Evolutionary conservation across 371 early-diverging fungal genomes (phyloP).

Genomic region (Syncephalastrum contaminatum): DNA sequence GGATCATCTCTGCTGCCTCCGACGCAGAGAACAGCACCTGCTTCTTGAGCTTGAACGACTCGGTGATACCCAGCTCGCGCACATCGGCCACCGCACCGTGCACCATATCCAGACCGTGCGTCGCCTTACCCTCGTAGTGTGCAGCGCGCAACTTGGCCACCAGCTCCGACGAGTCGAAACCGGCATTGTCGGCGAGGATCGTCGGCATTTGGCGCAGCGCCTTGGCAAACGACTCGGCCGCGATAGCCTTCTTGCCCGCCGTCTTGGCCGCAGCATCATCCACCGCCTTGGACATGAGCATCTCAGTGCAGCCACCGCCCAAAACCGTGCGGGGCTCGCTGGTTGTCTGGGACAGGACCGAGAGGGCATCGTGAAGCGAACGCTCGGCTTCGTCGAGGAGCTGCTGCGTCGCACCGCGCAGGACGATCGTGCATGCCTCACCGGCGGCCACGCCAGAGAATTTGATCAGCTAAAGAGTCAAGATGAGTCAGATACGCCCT

Average conservation of each 20-base stretch:
- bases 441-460: constrained; percentile 97
- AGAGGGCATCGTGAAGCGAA: constrained; percentile 98
- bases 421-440: constrained; percentile 98
- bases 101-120: constrained; percentile 91
- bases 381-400: constrained; percentile 99
- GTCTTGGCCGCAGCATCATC: constrained; percentile 91
- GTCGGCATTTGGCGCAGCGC: constrained; percentile 98
- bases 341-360: constrained; percentile 96
- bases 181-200: constrained; percentile 98
- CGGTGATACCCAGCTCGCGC: constrained; percentile 90
- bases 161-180: constrained; percentile 94
- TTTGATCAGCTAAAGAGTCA: constrained; percentile 71
- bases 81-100: constrained; percentile 85
- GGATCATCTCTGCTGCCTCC: constrained; percentile 99
- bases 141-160: constrained; percentile 92
- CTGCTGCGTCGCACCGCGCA: constrained; percentile 97
- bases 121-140: constrained; percentile 83
- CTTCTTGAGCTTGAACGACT: constrained; percentile 97
- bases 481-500: background rate
- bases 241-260: constrained; percentile 96
- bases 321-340: constrained; percentile 94
- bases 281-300: constrained; percentile 96
- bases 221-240: constrained; percentile 94
- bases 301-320: constrained; percentile 98
- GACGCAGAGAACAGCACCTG: constrained; percentile 96